These are phyloP conservation scores for Condylostoma magnum DNA, from an alignment of 169 alveolate genomes.

Conservation along the genomic window DNA sequence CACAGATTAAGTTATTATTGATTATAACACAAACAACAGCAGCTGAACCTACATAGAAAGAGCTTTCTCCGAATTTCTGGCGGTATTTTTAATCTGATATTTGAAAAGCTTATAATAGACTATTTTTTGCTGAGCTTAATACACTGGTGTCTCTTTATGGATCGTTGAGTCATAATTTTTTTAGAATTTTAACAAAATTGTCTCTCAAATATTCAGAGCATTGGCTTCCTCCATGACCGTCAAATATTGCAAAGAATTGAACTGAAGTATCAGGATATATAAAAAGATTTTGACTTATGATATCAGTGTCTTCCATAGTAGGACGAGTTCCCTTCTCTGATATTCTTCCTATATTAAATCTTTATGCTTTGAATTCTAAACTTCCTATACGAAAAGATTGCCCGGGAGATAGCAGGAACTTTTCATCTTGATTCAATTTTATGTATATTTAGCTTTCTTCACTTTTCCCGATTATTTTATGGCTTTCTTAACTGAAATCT, in stretches of 20 bases:
- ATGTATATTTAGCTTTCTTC: conserved; percentile 41
- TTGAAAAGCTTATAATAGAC: conserved; percentile 29
- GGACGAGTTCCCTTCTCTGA: conserved; percentile 48
- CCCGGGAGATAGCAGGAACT: conserved; percentile 43
- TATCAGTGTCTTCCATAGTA: conserved; percentile 58
- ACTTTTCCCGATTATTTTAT: neutral
- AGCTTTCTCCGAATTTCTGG: neutral
- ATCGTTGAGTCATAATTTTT: neutral
- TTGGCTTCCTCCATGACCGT: conserved; percentile 68
- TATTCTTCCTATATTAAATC: conserved; percentile 52
- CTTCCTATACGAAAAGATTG: conserved; percentile 46
- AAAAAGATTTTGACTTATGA: conserved; percentile 35
- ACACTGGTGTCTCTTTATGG: conserved; percentile 10
- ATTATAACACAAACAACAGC: conserved; percentile 46
- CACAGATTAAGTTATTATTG: conserved; percentile 57
- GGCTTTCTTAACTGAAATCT: neutral
- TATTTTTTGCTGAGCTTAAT: neutral
- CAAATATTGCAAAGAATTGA: conserved; percentile 60
- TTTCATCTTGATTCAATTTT: conserved; percentile 35
- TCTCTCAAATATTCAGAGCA: conserved; percentile 53
- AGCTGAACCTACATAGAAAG: conserved; percentile 57
- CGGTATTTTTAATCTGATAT: conserved; percentile 36
- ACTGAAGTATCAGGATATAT: conserved; percentile 35
- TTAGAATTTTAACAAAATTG: conserved; percentile 32
- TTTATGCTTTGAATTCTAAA: conserved; percentile 47